Conservation (phyloP, 140 eudicot species). For the Bidens hawaiensis region DNA sequence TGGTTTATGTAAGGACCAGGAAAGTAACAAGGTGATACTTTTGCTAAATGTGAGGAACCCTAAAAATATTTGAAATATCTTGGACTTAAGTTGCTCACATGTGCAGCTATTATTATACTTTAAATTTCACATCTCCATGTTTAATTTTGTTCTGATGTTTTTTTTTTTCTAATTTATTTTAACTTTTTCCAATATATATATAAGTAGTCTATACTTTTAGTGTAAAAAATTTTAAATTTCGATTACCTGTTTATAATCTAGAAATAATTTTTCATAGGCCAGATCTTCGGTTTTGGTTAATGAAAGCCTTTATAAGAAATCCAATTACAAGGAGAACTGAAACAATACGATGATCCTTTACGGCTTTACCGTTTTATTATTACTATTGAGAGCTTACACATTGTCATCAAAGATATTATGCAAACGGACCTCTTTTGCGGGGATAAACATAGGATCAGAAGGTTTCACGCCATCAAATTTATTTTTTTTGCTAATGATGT, state of each 20-base stretch:
- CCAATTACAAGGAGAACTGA: no score
- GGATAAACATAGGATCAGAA: no score
- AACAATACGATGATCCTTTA: no score
- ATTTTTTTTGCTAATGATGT: no score
- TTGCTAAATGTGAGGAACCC: slow-evolving; percentile 43
- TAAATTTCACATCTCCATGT: slow-evolving; percentile 25
- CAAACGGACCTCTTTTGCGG: no score
- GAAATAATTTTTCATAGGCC: no score
- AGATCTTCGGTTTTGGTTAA: no score
- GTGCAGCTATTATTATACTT: slow-evolving; percentile 35
- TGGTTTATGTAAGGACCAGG: slow-evolving; percentile 26
- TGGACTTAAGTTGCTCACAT: slow-evolving; percentile 26
- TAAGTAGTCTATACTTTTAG: background rate
- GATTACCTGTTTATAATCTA: background rate
- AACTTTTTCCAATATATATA: background rate
- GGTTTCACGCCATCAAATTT: no score
- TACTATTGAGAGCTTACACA: no score
- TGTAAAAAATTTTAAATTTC: background rate
- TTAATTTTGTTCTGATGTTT: slow-evolving; percentile 17
- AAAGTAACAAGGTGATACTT: slow-evolving; percentile 44
- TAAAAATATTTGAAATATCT: slow-evolving; percentile 24
- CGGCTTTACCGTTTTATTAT: no score
- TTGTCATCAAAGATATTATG: no score
- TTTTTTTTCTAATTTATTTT: background rate
- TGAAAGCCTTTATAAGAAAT: no score